phyloP scores from a whole-genome alignment of 2,329 filamentous ascomycete species.

The Hypoxylon sp. region DNA sequence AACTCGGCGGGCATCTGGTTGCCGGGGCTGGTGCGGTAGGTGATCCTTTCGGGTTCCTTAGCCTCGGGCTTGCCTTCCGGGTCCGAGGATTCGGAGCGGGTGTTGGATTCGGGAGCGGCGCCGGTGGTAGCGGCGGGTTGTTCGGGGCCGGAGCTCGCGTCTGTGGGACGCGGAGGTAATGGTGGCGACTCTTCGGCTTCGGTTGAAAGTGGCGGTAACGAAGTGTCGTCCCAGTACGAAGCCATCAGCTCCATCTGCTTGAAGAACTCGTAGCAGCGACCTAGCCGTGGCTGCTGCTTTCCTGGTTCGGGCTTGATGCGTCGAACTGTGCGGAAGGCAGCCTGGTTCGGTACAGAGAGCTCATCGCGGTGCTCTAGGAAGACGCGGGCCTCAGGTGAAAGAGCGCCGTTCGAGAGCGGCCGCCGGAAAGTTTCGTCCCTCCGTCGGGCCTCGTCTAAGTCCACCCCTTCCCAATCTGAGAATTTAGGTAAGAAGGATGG shows the following conservation, averaged over 20 bases:
- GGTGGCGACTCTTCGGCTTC: slow-evolving; percentile 29
- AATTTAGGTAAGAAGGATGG: slow-evolving; percentile 66
- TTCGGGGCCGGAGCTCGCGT: slow-evolving; percentile 35
- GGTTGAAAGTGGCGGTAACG: slow-evolving; percentile 48
- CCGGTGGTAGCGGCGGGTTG: slow-evolving; percentile 38
- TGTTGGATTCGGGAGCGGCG: slow-evolving; percentile 38
- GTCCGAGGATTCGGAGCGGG: slow-evolving; percentile 33
- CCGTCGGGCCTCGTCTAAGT: slow-evolving; percentile 62
- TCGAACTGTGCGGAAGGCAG: slow-evolving; percentile 71
- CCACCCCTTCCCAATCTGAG: slow-evolving; percentile 62
- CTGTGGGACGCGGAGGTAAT: slow-evolving; percentile 30
- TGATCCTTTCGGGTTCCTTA: slow-evolving; percentile 42
- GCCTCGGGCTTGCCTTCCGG: slow-evolving; percentile 25
- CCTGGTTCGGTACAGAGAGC: slow-evolving; percentile 67
- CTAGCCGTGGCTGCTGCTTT: slow-evolving; percentile 66
- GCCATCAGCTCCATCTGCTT: slow-evolving; percentile 71
- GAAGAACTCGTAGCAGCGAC: slow-evolving; percentile 75
- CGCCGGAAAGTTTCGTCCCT: slow-evolving; percentile 62
- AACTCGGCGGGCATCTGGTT: slow-evolving; percentile 69
- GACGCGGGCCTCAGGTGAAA: slow-evolving; percentile 68
- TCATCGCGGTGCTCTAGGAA: slow-evolving; percentile 71
- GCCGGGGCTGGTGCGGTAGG: slow-evolving; percentile 63
- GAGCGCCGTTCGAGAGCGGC: slow-evolving; percentile 64
- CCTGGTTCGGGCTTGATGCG: slow-evolving; percentile 68
- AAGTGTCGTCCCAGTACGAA: slow-evolving; percentile 72